These are phyloP conservation scores for Calonectria ilicicola DNA, from an alignment of 2,329 filamentous ascomycete genomes.

Conservation along the genomic window DNA sequence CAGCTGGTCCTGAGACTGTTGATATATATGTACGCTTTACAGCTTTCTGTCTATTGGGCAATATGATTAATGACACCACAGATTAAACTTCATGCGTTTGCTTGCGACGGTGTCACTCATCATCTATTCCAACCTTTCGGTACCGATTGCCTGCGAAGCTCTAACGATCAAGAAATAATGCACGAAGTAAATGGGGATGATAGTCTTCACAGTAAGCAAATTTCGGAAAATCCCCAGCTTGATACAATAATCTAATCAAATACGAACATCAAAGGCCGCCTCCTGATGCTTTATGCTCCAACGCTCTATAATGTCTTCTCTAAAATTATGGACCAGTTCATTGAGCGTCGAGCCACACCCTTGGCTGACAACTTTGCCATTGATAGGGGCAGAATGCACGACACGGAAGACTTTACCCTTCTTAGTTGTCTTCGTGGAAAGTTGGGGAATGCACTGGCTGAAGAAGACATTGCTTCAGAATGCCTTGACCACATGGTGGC, in stretches of 20 bases:
- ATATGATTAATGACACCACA: not conserved
- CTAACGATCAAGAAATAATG: slow-evolving; percentile 71
- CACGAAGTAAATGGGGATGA: slow-evolving; percentile 74
- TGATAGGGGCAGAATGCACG: slow-evolving; percentile 56
- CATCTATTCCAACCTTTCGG: slow-evolving; percentile 75
- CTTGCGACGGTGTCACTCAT: slow-evolving; percentile 75
- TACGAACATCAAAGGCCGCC: slow-evolving; percentile 59
- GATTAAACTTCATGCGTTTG: slow-evolving; percentile 68
- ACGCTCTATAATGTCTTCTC: slow-evolving; percentile 59
- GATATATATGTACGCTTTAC: slow-evolving; percentile 65
- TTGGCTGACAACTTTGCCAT: slow-evolving; percentile 69
- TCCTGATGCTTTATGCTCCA: slow-evolving; percentile 68
- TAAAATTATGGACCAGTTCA: slow-evolving; percentile 57
- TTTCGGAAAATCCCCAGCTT: not conserved
- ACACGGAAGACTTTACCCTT: slow-evolving; percentile 65
- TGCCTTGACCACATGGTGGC: slow-evolving; percentile 78
- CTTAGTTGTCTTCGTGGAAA: slow-evolving; percentile 65
- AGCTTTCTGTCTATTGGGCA: too few species aligned
- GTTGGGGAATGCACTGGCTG: slow-evolving; percentile 56
- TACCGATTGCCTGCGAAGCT: slow-evolving; percentile 66
- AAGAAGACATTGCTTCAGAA: slow-evolving; percentile 71
- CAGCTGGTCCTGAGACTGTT: slow-evolving; percentile 54
- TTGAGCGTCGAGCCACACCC: slow-evolving; percentile 66
- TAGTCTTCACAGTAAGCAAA: slow-evolving; percentile 69
- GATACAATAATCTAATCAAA: not conserved